These are phyloP conservation scores for Hydrangea macrophylla DNA, from an alignment of 148 eudicot genomes.

Conservation along the genomic window DNA sequence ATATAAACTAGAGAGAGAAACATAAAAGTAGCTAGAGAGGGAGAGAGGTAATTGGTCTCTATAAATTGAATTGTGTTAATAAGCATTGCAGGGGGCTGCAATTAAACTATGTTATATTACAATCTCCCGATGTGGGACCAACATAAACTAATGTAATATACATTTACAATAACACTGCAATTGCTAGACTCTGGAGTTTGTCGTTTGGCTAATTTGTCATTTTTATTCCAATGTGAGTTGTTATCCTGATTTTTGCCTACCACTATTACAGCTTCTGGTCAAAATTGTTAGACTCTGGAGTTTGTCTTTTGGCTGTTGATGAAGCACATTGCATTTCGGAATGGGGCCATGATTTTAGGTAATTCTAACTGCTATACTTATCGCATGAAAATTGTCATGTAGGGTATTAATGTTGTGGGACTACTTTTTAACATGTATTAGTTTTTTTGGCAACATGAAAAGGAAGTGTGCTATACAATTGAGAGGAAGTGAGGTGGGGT, in stretches of 20 bases:
- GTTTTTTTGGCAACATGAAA: not conserved
- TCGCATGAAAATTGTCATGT: not conserved
- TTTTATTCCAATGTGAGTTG: not conserved
- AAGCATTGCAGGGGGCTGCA: too few relatives aligned
- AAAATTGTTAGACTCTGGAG: constrained; percentile 54
- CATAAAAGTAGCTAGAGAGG: too few relatives aligned
- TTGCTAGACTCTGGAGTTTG: too few relatives aligned
- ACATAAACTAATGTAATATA: too few relatives aligned
- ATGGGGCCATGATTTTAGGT: constrained; percentile 95
- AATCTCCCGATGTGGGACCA: too few relatives aligned
- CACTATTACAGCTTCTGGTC: constrained; percentile 67
- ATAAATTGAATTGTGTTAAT: too few relatives aligned
- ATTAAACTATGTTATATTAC: too few relatives aligned
- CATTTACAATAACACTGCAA: too few relatives aligned
- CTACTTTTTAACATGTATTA: not conserved
- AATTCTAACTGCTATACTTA: not conserved
- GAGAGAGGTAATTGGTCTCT: too few relatives aligned
- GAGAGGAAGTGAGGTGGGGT: not conserved
- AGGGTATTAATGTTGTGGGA: not conserved
- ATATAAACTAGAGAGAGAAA: too few relatives aligned
- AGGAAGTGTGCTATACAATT: not conserved
- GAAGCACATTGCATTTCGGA: constrained; percentile 94
- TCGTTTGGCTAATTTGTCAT: not conserved
- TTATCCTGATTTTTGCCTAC: constrained; percentile 5
- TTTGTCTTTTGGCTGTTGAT: constrained; percentile 77